These are phyloP conservation scores for Chrysosporium queenslandicum DNA, from an alignment of 2,329 filamentous ascomycete genomes.

Conservation along the genomic window DNA sequence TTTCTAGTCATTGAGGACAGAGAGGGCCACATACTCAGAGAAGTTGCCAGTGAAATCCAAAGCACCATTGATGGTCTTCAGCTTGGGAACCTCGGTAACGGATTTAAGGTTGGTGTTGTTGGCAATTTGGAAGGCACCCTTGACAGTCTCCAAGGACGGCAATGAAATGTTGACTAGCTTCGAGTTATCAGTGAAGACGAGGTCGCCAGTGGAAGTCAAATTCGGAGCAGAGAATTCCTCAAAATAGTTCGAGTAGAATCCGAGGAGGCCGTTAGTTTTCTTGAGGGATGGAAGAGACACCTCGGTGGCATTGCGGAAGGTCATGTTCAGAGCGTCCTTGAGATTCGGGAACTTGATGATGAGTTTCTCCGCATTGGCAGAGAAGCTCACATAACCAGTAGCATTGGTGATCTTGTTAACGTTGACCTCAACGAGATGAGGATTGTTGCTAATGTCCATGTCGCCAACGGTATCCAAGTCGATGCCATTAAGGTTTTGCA, in stretches of 20 bases:
- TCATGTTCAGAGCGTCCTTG: constrained; percentile 66
- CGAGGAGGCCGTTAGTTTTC: constrained; percentile 65
- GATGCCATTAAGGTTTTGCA: constrained; percentile 69
- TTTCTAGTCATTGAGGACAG: not conserved
- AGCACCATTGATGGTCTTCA: constrained; percentile 65
- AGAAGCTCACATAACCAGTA: constrained; percentile 58
- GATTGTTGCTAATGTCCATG: constrained; percentile 87
- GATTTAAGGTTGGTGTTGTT: constrained; percentile 70
- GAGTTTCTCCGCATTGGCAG: constrained; percentile 67
- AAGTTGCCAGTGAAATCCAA: constrained; percentile 80
- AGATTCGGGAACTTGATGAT: constrained; percentile 68
- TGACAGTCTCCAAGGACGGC: constrained; percentile 56
- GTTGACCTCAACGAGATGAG: constrained; percentile 61
- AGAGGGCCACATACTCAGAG: constrained; percentile 47
- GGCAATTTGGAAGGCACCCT: constrained; percentile 72
- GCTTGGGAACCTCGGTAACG: constrained; percentile 57
- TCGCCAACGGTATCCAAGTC: constrained; percentile 61
- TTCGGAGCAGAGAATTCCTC: constrained; percentile 38
- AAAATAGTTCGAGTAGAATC: constrained; percentile 66
- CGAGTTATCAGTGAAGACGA: constrained; percentile 49
- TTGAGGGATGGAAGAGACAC: constrained; percentile 64
- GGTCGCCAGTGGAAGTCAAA: constrained; percentile 40
- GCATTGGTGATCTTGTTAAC: constrained; percentile 67
- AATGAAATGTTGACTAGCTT: constrained; percentile 64
- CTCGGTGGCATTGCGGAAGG: constrained; percentile 66